A percentile compares a stretch with the other conserved stretches of the same genome.
phyloP scores from a whole-genome alignment of 2,329 filamentous ascomycete genomes.

The Colletotrichum viniferum region DNA sequence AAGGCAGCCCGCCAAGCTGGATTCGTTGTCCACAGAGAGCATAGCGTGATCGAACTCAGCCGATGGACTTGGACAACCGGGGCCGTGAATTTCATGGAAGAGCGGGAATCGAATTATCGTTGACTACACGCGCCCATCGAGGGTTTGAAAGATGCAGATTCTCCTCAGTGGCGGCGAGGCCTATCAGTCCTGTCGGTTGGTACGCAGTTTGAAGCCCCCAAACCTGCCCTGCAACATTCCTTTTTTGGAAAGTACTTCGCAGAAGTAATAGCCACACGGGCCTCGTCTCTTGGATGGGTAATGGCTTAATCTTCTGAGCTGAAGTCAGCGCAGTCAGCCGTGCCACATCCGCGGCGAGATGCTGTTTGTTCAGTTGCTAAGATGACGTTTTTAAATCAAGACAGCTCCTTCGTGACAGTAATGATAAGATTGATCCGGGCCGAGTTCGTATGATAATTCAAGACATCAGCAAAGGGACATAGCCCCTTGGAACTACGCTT shows the following conservation, averaged over 20 bases:
- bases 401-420: not conserved
- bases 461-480: not conserved
- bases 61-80: not conserved
- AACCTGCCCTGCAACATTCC: not conserved
- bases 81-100: not conserved
- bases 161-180: not conserved
- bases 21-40: not conserved
- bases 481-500: not conserved
- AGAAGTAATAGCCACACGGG: not conserved
- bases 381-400: not conserved
- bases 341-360: not conserved
- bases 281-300: not conserved
- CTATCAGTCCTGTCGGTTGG: too few relatives aligned
- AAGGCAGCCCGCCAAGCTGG: not conserved
- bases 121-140: not conserved
- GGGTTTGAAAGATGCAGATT: not conserved
- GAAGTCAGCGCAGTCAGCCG: not conserved
- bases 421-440: not conserved
- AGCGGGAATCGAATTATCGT: not conserved
- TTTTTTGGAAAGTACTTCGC: not conserved
- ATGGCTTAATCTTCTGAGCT: not conserved
- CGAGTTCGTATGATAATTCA: not conserved
- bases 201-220: not conserved
- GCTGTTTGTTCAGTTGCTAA: not conserved
- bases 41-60: not conserved